Conservation (phyloP, 805 yeast species). For the Alloascoidea hylecoeti region DNA sequence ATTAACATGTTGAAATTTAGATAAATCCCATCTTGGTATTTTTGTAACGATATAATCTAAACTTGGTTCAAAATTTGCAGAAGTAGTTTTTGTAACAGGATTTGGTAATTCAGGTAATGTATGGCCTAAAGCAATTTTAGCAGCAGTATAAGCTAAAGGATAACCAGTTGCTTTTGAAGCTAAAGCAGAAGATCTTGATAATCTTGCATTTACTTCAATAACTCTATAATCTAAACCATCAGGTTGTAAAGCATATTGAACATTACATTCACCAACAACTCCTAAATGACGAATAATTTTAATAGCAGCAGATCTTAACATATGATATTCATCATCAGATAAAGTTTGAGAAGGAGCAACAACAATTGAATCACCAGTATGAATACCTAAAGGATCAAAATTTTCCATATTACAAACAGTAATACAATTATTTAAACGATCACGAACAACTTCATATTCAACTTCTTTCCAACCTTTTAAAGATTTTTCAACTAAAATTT, state of each 20-base stretch:
- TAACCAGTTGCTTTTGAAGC: slow-evolving; percentile 99
- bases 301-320: slow-evolving; percentile 95
- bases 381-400: slow-evolving; percentile 96
- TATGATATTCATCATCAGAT: slow-evolving; percentile 94
- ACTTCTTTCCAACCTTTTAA: slow-evolving; percentile 99
- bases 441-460: slow-evolving; percentile 97
- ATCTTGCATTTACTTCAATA: slow-evolving; percentile 94
- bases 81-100: slow-evolving; percentile 91
- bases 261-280: slow-evolving; percentile 98
- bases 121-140: slow-evolving; percentile 89
- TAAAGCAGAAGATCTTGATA: slow-evolving; percentile 92
- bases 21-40: slow-evolving; percentile 96
- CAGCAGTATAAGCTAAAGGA: slow-evolving; percentile 97
- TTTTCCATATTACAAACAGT: slow-evolving; percentile 99
- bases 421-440: slow-evolving; percentile 90
- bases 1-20: slow-evolving; percentile 91
- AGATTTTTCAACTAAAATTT: slow-evolving; percentile 91
- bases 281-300: slow-evolving; percentile 96
- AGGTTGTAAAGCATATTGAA: slow-evolving; percentile 93
- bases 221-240: slow-evolving; percentile 93
- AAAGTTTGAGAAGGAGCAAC: slow-evolving; percentile 98
- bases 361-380: slow-evolving; percentile 97
- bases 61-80: slow-evolving; percentile 95
- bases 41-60: slow-evolving; percentile 93
- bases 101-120: slow-evolving; percentile 92